phyloP scores from a whole-genome alignment of 2,329 filamentous ascomycete species.

The Aspergillus sp. region DNA sequence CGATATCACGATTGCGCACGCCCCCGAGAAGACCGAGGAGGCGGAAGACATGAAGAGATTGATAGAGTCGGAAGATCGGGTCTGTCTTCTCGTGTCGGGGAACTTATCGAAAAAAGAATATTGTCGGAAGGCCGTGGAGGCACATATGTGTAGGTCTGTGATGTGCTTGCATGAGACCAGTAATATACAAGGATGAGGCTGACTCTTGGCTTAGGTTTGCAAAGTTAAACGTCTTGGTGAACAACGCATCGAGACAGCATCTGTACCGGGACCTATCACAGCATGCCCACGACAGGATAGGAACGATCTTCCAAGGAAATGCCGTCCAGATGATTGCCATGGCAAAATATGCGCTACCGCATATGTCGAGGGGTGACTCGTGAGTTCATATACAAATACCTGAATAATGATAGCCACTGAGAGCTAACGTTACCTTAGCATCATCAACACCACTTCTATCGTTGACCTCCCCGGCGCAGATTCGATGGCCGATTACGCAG shows the following conservation, averaged over 20 bases:
- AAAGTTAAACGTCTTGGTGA: slow-evolving; percentile 53
- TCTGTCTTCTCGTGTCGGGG: slow-evolving; percentile 50
- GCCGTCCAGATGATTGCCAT: slow-evolving; percentile 61
- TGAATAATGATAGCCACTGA: neutral
- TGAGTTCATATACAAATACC: slow-evolving; percentile 25
- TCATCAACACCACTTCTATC: slow-evolving; percentile 58
- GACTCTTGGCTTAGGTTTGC: slow-evolving; percentile 11
- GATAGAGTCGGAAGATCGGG: slow-evolving; percentile 52
- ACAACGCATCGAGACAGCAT: slow-evolving; percentile 60
- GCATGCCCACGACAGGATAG: slow-evolving; percentile 55
- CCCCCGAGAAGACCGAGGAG: slow-evolving; percentile 57
- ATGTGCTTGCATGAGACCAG: too few relatives aligned
- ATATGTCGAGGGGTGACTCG: slow-evolving; percentile 54
- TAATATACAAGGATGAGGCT: neutral
- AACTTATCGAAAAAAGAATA: slow-evolving; percentile 52
- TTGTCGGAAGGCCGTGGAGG: slow-evolving; percentile 53
- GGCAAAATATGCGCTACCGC: slow-evolving; percentile 56
- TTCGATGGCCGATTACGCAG: slow-evolving; percentile 55
- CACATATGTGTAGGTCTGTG: slow-evolving; percentile 51
- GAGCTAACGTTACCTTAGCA: slow-evolving; percentile 33
- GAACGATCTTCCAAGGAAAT: slow-evolving; percentile 58
- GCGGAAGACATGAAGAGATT: slow-evolving; percentile 54
- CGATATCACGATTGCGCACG: slow-evolving; percentile 56
- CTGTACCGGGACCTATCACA: slow-evolving; percentile 54
- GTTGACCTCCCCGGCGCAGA: slow-evolving; percentile 55